Evolutionary conservation across 495 filamentous ascomycete genomes (phyloP).

Genomic region (Penicillium waksmanii): DNA sequence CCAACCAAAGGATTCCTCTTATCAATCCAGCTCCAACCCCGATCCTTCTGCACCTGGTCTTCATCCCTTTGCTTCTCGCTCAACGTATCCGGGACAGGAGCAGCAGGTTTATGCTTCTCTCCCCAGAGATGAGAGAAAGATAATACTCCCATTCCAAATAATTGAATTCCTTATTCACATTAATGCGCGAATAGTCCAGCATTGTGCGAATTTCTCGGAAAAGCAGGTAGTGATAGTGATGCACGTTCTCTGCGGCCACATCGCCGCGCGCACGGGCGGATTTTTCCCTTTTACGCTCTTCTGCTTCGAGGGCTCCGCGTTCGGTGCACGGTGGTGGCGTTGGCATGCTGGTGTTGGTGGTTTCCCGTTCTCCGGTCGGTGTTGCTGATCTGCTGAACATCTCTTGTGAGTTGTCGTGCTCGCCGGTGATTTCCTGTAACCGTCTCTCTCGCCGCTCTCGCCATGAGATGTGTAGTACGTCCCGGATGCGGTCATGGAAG

Average conservation of each 20-base stretch:
- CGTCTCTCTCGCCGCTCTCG: conserved; percentile 28
- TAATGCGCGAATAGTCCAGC: conserved; percentile 61
- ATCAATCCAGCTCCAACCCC: conserved; percentile 77
- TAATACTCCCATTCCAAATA: conserved; percentile 86
- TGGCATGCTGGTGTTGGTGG: conserved; percentile 1
- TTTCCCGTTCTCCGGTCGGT: background rate
- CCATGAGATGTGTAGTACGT: conserved; percentile 23
- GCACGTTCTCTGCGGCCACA: conserved; percentile 43
- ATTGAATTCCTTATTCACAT: conserved; percentile 67
- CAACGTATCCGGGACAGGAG: conserved; percentile 23
- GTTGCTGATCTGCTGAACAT: background rate
- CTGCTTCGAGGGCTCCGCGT: conserved; percentile 25
- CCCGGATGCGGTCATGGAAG: conserved; percentile 24
- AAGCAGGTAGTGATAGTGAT: conserved; percentile 68
- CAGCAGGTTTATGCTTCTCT: conserved; percentile 55
- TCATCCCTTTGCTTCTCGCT: conserved; percentile 13
- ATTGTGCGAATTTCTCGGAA: conserved; percentile 70
- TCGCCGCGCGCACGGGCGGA: conserved; percentile 48
- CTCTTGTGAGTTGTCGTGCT: conserved; percentile 13
- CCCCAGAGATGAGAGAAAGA: conserved; percentile 68
- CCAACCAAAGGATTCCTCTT: conserved; percentile 74
- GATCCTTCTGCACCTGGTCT: conserved; percentile 19
- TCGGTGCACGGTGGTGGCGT: background rate
- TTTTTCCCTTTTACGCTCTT: conserved; percentile 45
- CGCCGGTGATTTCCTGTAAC: conserved; percentile 27